These are phyloP conservation scores for Teunomyces panamensis DNA, from an alignment of 805 yeast species.

Conservation along the genomic window DNA sequence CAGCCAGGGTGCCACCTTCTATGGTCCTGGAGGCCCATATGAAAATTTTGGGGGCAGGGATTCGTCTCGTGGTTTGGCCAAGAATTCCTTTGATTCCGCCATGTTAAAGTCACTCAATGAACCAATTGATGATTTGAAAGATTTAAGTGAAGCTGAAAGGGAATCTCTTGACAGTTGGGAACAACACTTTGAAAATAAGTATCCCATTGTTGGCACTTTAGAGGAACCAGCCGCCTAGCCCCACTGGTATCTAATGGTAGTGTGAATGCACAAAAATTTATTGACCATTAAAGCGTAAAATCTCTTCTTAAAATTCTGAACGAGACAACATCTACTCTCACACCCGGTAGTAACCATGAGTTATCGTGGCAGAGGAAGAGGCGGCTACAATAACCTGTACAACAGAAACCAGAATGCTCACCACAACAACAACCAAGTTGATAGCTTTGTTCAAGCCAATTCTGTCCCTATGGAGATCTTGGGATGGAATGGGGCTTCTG, in stretches of 20 bases:
- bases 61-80: constrained; percentile 89
- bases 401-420: constrained; percentile 13
- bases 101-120: constrained; percentile 64
- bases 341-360: constrained; percentile 25
- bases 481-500: constrained; percentile 81
- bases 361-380: constrained; percentile 35
- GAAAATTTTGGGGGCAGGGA: constrained; percentile 94
- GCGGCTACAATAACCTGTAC: constrained; percentile 11
- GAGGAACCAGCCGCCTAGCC: constrained; percentile 19
- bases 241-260: neutral
- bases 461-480: constrained; percentile 56
- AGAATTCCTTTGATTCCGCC: constrained; percentile 75
- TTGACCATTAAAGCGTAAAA: neutral
- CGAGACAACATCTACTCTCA: constrained; percentile 1
- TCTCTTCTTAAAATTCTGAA: constrained; percentile 3
- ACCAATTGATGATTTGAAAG: constrained; percentile 72
- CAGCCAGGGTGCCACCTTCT: constrained; percentile 72
- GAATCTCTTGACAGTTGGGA: constrained; percentile 83
- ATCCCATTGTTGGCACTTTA: constrained; percentile 74
- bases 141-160: constrained; percentile 56
- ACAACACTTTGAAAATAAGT: constrained; percentile 75
- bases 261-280: constrained; percentile 2
- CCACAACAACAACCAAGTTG: constrained; percentile 15
- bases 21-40: constrained; percentile 96
- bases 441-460: constrained; percentile 29